Percentiles rank a stretch among this genome's conserved stretches.
Conservation (phyloP, 495 filamentous ascomycete species). For the Daldinia loculata region DNA sequence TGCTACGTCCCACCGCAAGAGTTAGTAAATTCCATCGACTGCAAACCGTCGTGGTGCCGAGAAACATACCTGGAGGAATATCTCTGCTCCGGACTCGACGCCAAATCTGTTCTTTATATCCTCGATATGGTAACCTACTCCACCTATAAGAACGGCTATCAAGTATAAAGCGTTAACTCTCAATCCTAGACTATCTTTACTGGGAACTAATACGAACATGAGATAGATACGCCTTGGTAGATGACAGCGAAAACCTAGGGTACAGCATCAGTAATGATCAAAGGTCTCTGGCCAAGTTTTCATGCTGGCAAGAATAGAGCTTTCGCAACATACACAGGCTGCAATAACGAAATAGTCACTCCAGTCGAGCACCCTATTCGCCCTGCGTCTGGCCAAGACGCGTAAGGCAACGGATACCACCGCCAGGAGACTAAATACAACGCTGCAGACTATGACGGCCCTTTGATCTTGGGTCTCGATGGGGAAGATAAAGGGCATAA, state of each 20-base stretch:
- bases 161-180: slow-evolving; percentile 16
- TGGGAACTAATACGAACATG: slow-evolving; percentile 33
- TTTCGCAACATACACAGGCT: slow-evolving; percentile 41
- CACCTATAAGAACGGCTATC: slow-evolving; percentile 36
- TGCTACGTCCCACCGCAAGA: slow-evolving; percentile 9
- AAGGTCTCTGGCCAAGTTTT: neutral
- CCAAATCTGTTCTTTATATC: slow-evolving; percentile 38
- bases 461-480: slow-evolving; percentile 41
- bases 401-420: slow-evolving; percentile 34
- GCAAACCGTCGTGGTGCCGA: neutral
- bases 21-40: slow-evolving; percentile 4
- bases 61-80: slow-evolving; percentile 30
- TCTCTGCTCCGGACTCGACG: slow-evolving; percentile 12
- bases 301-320: neutral
- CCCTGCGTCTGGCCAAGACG: slow-evolving; percentile 36
- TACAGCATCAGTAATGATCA: slow-evolving; percentile 4
- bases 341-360: slow-evolving; percentile 45
- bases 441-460: slow-evolving; percentile 37
- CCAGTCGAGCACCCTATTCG: slow-evolving; percentile 34
- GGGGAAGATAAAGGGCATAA: slow-evolving; percentile 41
- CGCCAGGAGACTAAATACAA: slow-evolving; percentile 37
- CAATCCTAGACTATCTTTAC: neutral
- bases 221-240: slow-evolving; percentile 35
- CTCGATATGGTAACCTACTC: slow-evolving; percentile 32
- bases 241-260: slow-evolving; percentile 27